phyloP scores from a whole-genome alignment of 1,284 basidiomycete genomes.

The Sanguinoderma infundibulare region DNA sequence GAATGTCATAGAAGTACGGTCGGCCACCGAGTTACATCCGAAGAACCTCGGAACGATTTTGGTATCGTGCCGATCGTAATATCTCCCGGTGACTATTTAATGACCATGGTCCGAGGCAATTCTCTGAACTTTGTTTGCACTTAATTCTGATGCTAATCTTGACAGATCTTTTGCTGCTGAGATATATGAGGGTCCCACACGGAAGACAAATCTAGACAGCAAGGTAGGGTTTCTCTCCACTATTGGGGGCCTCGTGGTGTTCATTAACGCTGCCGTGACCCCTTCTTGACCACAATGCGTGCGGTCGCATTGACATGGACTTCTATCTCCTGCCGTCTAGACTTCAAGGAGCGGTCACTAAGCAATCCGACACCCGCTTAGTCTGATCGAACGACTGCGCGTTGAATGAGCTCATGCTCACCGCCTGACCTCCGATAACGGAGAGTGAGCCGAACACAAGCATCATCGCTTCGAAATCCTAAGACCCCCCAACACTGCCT shows the following conservation, averaged over 20 bases:
- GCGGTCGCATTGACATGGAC: not conserved
- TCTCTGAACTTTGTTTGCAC: not conserved
- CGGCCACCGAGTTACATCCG: not conserved
- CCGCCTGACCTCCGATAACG: not conserved
- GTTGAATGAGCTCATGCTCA: not conserved
- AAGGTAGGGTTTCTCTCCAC: not conserved
- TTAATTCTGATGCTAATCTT: not conserved
- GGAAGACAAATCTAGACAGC: not conserved
- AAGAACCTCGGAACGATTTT: not conserved
- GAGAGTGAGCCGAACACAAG: not conserved
- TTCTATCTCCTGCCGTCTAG: not conserved
- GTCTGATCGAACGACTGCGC: slow-evolving; percentile 1
- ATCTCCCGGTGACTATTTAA: not conserved
- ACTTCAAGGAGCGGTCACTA: not conserved
- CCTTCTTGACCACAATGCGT: slow-evolving; percentile 1
- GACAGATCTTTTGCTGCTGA: not conserved
- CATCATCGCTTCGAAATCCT: slow-evolving; percentile 13
- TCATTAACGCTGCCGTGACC: not conserved
- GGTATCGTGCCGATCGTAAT: not conserved
- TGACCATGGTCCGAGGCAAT: not conserved
- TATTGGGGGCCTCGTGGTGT: not conserved
- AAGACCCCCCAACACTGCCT: slow-evolving; percentile 11
- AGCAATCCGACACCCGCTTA: not conserved
- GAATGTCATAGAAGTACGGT: not conserved
- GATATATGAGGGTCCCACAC: not conserved